Evolutionary conservation across 2,329 filamentous ascomycete species (phyloP).

Genomic region (Claviceps sp.): DNA sequence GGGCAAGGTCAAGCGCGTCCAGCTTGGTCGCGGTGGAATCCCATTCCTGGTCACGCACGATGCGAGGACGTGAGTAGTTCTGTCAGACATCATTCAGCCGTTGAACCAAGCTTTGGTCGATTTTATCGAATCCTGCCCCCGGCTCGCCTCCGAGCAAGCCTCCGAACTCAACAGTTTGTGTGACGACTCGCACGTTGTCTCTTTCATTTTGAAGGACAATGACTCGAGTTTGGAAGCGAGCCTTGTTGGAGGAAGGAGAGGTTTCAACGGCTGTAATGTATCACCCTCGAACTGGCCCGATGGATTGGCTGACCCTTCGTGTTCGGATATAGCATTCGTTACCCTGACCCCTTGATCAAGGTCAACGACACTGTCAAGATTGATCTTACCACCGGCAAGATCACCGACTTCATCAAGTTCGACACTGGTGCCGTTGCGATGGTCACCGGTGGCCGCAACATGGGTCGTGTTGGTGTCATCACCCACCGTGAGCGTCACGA

Average conservation of each 20-base stretch:
- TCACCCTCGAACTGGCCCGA: constrained; percentile 19
- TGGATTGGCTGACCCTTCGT: constrained; percentile 20
- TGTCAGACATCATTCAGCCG: constrained; percentile 98
- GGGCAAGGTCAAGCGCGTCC: constrained; percentile 99
- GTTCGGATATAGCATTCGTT: constrained; percentile 66
- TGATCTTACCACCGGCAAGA: constrained; percentile 92
- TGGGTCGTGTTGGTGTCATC: constrained; percentile 99
- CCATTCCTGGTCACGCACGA: constrained; percentile 99
- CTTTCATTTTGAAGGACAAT: not conserved
- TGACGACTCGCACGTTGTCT: not conserved
- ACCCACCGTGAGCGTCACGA: constrained; percentile 99
- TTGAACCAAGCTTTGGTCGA: constrained; percentile 98
- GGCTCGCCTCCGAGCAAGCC: constrained; percentile 7
- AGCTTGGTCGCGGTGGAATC: constrained; percentile 98
- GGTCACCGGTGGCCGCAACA: constrained; percentile 99
- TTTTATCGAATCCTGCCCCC: constrained; percentile 18
- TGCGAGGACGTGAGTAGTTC: constrained; percentile 97
- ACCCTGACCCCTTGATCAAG: constrained; percentile 96
- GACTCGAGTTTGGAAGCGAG: not conserved
- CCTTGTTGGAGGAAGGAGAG: constrained; percentile 8
- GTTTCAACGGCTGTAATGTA: constrained; percentile 44
- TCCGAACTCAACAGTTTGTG: constrained; percentile 7
- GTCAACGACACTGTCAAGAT: constrained; percentile 99
- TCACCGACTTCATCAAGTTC: constrained; percentile 95
- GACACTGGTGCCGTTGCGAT: constrained; percentile 97